Evolutionary conservation across 208 protist species (phyloP).

Genomic region (Wallacemonas sp.): DNA sequence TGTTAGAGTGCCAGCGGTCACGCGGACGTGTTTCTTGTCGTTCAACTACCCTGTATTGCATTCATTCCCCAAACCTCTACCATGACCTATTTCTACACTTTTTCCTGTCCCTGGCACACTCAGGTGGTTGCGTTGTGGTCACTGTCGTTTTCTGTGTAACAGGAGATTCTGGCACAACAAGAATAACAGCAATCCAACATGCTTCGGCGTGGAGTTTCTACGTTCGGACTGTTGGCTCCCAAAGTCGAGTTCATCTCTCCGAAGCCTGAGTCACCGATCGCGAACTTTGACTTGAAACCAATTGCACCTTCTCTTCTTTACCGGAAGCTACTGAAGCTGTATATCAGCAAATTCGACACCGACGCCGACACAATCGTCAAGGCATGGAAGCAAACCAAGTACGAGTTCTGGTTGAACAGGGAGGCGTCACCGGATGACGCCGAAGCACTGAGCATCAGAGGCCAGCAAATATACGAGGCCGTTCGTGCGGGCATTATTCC

Average conservation of each 20-base stretch:
- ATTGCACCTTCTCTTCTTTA: slow-evolving; percentile 72
- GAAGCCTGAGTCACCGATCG: slow-evolving; percentile 52
- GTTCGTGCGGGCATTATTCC: slow-evolving; percentile 76
- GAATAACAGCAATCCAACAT: neutral
- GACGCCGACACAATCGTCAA: slow-evolving; percentile 78
- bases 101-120: too few relatives aligned
- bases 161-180: neutral
- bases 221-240: slow-evolving; percentile 15
- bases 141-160: too few relatives aligned
- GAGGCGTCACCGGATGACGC: slow-evolving; percentile 46
- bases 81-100: too few relatives aligned
- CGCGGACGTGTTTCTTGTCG: too few relatives aligned
- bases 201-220: neutral
- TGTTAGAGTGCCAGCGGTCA: too few relatives aligned
- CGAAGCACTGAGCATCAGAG: slow-evolving; percentile 65
- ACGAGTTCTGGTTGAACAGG: slow-evolving; percentile 78
- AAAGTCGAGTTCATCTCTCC: slow-evolving; percentile 78
- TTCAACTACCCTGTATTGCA: too few relatives aligned
- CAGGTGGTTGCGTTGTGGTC: too few relatives aligned
- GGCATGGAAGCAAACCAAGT: slow-evolving; percentile 88
- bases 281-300: slow-evolving; percentile 40
- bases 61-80: too few relatives aligned
- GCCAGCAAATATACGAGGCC: slow-evolving; percentile 74
- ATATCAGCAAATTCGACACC: slow-evolving; percentile 87
- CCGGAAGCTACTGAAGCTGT: slow-evolving; percentile 78